Conservation (phyloP, 2,329 filamentous ascomycete species). For the Cryphonectria radicalis region DNA sequence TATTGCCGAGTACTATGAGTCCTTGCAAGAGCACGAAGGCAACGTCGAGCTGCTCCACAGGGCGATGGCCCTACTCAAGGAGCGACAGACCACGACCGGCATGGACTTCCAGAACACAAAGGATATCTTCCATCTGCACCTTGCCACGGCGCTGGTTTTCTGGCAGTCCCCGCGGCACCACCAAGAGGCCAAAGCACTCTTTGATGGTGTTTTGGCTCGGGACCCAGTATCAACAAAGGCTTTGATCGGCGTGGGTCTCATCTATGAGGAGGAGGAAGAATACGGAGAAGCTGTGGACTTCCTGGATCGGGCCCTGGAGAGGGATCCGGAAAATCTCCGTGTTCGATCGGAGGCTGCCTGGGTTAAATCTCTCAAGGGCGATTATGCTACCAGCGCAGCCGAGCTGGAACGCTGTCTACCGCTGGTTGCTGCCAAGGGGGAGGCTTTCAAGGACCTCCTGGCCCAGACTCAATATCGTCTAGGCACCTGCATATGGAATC, state of each 20-base stretch:
- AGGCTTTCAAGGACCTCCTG: conserved; percentile 70
- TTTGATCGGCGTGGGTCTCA: conserved; percentile 86
- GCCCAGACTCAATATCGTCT: conserved; percentile 87
- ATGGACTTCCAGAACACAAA: conserved; percentile 69
- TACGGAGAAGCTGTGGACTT: conserved; percentile 82
- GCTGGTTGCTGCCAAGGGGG: conserved; percentile 63
- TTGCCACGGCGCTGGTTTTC: conserved; percentile 87
- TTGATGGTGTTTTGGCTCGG: conserved; percentile 77
- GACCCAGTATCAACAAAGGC: conserved; percentile 79
- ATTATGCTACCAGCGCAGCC: conserved; percentile 68
- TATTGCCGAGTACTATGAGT: conserved; percentile 80
- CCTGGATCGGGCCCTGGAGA: conserved; percentile 72
- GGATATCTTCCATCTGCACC: conserved; percentile 75
- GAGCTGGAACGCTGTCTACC: conserved; percentile 74
- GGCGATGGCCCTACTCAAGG: conserved; percentile 64
- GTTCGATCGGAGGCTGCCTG: conserved; percentile 88
- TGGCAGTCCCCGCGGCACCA: conserved; percentile 91
- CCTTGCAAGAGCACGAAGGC: conserved; percentile 82
- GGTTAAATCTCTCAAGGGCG: conserved; percentile 83
- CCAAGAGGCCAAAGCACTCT: conserved; percentile 82
- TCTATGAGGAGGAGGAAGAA: conserved; percentile 92
- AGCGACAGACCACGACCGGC: conserved; percentile 69
- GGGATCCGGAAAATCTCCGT: conserved; percentile 74
- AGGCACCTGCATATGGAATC: conserved; percentile 84
- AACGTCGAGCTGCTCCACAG: conserved; percentile 80